These are phyloP conservation scores for Tephrocybe sp. DNA, from an alignment of 768 basidiomycete species.

Conservation along the genomic window DNA sequence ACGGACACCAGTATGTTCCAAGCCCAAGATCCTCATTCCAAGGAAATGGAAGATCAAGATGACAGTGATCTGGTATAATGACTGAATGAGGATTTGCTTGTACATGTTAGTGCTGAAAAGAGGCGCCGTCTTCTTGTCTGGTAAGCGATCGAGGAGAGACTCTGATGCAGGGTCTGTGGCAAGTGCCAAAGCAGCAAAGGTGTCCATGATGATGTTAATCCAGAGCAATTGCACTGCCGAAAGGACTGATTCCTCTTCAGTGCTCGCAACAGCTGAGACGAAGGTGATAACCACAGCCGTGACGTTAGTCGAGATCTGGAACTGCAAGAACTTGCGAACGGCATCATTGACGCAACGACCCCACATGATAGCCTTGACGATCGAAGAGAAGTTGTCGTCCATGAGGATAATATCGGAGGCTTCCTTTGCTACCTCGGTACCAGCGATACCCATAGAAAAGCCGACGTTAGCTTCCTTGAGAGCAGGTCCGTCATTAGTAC, in stretches of 20 bases:
- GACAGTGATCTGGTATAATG: conserved; percentile 78
- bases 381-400: conserved; percentile 95
- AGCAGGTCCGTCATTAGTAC: conserved; percentile 96
- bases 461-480: conserved; percentile 95
- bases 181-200: conserved; percentile 95
- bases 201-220: conserved; percentile 99
- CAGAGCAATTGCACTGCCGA: conserved; percentile 96
- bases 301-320: conserved; percentile 92
- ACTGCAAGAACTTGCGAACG: conserved; percentile 96
- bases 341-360: conserved; percentile 98
- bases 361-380: conserved; percentile 98
- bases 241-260: conserved; percentile 76
- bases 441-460: conserved; percentile 95
- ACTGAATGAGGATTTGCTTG: conserved; percentile 93
- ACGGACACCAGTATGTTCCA: conserved; percentile 33
- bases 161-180: conserved; percentile 94
- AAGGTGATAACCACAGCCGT: conserved; percentile 95
- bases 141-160: conserved; percentile 79
- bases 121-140: conserved; percentile 85
- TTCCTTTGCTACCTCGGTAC: conserved; percentile 98
- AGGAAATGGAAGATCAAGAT: conserved; percentile 89
- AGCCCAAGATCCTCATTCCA: conserved; percentile 68
- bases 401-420: conserved; percentile 98
- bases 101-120: conserved; percentile 93
- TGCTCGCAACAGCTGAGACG: conserved; percentile 81